A percentile compares a stretch with the other conserved stretches of the same genome.
Evolutionary conservation across 1,284 basidiomycete species (phyloP).

Genomic region (Rhodotorula sp.): DNA sequence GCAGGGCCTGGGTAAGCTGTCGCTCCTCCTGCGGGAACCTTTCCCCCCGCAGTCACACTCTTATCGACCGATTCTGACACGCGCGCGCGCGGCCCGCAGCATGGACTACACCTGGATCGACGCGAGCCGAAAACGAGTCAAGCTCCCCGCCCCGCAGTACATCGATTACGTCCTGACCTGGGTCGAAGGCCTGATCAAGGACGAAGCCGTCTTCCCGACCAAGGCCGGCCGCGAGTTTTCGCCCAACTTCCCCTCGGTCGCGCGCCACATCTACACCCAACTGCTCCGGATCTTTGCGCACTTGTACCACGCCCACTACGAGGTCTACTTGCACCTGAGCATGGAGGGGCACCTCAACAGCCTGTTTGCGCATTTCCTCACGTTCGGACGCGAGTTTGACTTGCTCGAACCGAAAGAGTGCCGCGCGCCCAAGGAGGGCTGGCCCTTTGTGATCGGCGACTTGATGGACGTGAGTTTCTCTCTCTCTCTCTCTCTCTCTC

Average conservation of each 20-base stretch:
- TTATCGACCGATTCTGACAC: not conserved
- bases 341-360: slow-evolving; percentile 97
- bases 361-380: slow-evolving; percentile 95
- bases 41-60: not conserved
- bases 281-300: slow-evolving; percentile 96
- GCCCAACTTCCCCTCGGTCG: slow-evolving; percentile 81
- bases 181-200: slow-evolving; percentile 90
- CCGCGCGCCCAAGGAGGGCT: slow-evolving; percentile 56
- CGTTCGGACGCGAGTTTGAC: slow-evolving; percentile 80
- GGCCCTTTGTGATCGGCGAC: slow-evolving; percentile 47
- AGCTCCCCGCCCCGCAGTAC: slow-evolving; percentile 92
- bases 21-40: not conserved
- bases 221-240: slow-evolving; percentile 94
- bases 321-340: slow-evolving; percentile 84
- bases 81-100: slow-evolving; percentile 52
- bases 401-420: slow-evolving; percentile 70
- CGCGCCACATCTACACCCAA: slow-evolving; percentile 96
- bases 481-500: too few species aligned
- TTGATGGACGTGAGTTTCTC: slow-evolving; percentile 44
- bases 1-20: slow-evolving; percentile 67
- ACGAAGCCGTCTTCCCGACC: slow-evolving; percentile 90
- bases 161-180: slow-evolving; percentile 99
- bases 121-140: slow-evolving; percentile 86
- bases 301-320: slow-evolving; percentile 94
- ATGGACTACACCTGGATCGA: slow-evolving; percentile 99